Evolutionary conservation across 2,329 filamentous ascomycete species (phyloP), one percentile per base, ranked within the genome.

Genomic region (Nothopassalora personata): DNA sequence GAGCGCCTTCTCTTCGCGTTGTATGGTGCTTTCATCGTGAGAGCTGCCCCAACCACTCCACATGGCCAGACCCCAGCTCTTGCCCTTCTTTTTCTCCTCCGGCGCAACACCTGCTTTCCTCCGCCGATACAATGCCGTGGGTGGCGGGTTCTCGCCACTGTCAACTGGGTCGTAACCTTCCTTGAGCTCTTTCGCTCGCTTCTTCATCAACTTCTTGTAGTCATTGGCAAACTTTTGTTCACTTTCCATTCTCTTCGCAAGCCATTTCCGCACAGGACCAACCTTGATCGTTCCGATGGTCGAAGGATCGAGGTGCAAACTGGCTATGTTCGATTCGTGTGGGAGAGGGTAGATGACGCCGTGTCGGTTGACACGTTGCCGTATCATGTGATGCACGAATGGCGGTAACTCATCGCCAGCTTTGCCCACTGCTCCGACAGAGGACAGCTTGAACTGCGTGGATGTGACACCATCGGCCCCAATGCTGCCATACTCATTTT

Each of bases 1-100:
- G 28, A 64, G 57, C 6, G 80, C 80, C 63, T 80, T 79, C 54
- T 81, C 72, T 70, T 86, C 83, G 3, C 83, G 77, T 50, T 79
- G 76, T n/a, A 95, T 80, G 0, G 88, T 89, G 62, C 81, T 81
- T 72, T 93, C 83, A 70, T 97, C 94, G 70, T 97, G 91, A 71
- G 89, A 95, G 49, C 88, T 92, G 13, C 90, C 91, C 89, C 91
- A 95, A 1, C 87, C 79, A 53, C 86, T 89, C 93, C 93, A 97
- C 64, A 97, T 77, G 2, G 86, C 84, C 72, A 97, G 79, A 7
- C 88, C 90, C 74, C 88, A 84, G 64, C 64, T 68, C 59, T 89
- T 91, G 55, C 64, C 62, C 49, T 64, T 64, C 62, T 70, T 71
- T 64, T 71, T 71, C 57, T 70, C 64, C 54, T 67, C 69, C 5